Percentiles rank a stretch among this genome's conserved stretches.
Evolutionary conservation across 306 rosid genomes (phyloP).

Genomic region (Urtica urens): DNA sequence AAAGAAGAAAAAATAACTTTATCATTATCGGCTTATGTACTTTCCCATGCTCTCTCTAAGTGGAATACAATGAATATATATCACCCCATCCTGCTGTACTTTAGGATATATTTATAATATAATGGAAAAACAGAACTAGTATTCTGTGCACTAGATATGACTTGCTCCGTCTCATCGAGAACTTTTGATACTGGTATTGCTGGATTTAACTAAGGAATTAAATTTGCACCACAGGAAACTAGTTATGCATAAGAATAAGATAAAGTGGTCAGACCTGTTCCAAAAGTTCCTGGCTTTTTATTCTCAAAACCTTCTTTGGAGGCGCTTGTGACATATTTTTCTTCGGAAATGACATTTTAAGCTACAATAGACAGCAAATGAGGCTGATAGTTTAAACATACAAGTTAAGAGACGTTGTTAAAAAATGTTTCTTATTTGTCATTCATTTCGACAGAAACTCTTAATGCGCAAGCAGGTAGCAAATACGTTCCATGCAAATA

Average conservation of each 20-base stretch:
- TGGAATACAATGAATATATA: too few species aligned
- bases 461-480: neutral
- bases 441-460: neutral
- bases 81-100: too few species aligned
- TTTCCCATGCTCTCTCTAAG: too few species aligned
- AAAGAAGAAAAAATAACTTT: too few species aligned
- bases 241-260: conserved; percentile 8
- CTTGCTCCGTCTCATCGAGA: too few species aligned
- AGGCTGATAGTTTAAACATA: neutral
- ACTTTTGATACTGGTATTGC: too few species aligned
- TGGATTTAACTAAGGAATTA: too few species aligned
- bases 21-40: too few species aligned
- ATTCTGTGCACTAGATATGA: too few species aligned
- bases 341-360: conserved; percentile 49
- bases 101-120: too few species aligned
- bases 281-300: conserved; percentile 36
- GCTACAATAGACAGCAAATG: conserved; percentile 36
- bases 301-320: conserved; percentile 53
- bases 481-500: neutral
- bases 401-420: neutral
- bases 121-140: too few species aligned
- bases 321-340: conserved; percentile 71
- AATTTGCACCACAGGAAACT: too few species aligned
- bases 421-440: neutral
- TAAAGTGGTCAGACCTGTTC: conserved; percentile 52